Base-by-base conservation (phyloP, 805 yeast genomes). In the Candida maris region DNA sequence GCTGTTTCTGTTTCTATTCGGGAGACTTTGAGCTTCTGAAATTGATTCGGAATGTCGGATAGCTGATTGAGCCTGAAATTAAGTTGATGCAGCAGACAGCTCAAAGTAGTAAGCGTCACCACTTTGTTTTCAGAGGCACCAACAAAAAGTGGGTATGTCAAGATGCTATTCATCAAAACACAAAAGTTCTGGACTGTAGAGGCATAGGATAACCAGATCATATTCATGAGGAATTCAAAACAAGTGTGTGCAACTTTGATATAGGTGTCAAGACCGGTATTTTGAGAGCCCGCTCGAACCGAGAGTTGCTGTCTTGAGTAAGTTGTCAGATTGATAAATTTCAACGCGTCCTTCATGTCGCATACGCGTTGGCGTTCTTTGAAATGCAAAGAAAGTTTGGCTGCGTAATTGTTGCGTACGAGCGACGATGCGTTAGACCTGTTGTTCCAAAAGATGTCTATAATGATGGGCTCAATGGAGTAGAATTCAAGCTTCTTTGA, bases 11-110 rank as follows among this genome's bases (percentile, higher is more conserved):
- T 67, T 46, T 73, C 75, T 34, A 46, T 31, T 37, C 49, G 40
- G n/a, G 62, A 54, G 15, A 48, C 39, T 26, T 46, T 50, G 19
- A 81, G 69, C 31, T 79, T 73, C 32, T 77, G 56, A 49, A 83
- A 85, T 53, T 89, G 97, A 2, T 75, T 68, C 0, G 97, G 97
- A 49, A 88, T 75, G 50, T 75, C 81, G 47, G 85, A 75, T 12
- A 86, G 56, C 48, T 89, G 96, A 43, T 78, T 81, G 10, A 85
- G 61, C 30, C 96, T 62, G 19, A 87, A 62, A 54, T 87, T 95
- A 2, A 88, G 63, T 56, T 91, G 97, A 49, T 79, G 79, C 4
- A 86, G 79, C 1, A 84, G 71, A 3, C 80, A 81, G 26, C 51
- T 43, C 19, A 31, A 30, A 3, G 39, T 28, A 18, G 37, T 21